Percentiles rank a stretch among this genome's conserved stretches.
phyloP scores from a whole-genome alignment of 306 rosid genomes.

The Quercus rubra region DNA sequence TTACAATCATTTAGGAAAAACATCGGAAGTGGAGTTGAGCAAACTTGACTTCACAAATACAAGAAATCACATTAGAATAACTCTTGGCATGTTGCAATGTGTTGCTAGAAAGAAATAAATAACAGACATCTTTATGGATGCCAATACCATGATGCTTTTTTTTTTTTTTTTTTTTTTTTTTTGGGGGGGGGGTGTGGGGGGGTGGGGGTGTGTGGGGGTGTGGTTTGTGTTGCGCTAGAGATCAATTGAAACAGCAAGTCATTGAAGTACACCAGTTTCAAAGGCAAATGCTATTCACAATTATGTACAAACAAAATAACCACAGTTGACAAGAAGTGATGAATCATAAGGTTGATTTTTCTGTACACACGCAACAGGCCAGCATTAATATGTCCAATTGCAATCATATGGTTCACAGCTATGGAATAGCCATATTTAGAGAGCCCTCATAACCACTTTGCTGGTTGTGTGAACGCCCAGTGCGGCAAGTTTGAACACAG shows the following conservation, averaged over 20 bases:
- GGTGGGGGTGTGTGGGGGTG: too few species aligned
- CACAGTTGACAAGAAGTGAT: not conserved
- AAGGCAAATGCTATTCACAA: slow-evolving; percentile 40
- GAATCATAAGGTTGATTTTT: not conserved
- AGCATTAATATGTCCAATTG: slow-evolving; percentile 10
- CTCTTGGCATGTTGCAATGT: not conserved
- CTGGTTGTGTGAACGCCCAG: slow-evolving; percentile 62
- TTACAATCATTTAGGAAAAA: not conserved
- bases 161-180: too few species aligned
- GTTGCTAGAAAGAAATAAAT: not conserved
- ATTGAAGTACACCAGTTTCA: not conserved
- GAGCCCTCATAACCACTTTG: slow-evolving; percentile 51
- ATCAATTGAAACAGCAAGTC: not conserved
- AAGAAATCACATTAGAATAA: too few species aligned
- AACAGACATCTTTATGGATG: not conserved
- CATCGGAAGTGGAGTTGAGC: not conserved
- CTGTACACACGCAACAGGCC: not conserved
- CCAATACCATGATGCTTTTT: too few species aligned
- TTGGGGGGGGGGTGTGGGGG: too few species aligned
- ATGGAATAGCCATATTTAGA: too few species aligned
- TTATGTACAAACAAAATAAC: slow-evolving; percentile 26
- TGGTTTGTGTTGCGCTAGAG: too few species aligned
- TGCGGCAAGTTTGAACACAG: slow-evolving; percentile 61
- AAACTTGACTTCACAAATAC: too few species aligned
- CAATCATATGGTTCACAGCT: not conserved